Conservation (phyloP, 169 alveolate genomes). For the Cryptosporidium andersoni region DNA sequence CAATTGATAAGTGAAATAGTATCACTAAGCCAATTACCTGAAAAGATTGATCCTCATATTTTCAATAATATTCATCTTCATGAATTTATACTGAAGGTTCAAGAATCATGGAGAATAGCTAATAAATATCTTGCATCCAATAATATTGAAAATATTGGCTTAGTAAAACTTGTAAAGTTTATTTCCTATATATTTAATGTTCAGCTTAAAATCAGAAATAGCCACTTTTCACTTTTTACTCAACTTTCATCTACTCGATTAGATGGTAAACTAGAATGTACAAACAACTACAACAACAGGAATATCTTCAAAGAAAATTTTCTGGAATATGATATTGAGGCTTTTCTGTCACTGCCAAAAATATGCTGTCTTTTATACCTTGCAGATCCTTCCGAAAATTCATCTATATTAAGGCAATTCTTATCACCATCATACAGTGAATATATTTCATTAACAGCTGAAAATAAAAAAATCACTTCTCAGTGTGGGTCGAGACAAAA, state of each 20-base stretch:
- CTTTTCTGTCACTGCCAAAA: conserved; percentile 59
- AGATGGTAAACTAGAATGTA: neutral
- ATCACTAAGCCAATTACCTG: conserved; percentile 35
- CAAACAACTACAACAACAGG: neutral
- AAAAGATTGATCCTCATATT: conserved; percentile 65
- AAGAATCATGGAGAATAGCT: conserved; percentile 58
- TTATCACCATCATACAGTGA: neutral
- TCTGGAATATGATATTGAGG: conserved; percentile 41
- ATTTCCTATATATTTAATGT: conserved; percentile 15
- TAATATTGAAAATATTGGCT: conserved; percentile 11
- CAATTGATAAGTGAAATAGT: conserved; percentile 5
- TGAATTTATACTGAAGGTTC: conserved; percentile 28
- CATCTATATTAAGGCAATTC: conserved; percentile 36
- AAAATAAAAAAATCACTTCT: no score
- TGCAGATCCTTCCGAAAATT: conserved; percentile 15
- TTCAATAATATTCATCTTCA: conserved; percentile 36
- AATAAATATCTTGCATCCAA: conserved; percentile 6
- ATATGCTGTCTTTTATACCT: conserved; percentile 45
- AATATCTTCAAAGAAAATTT: conserved; percentile 45
- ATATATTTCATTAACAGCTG: no score
- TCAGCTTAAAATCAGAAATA: conserved; percentile 15
- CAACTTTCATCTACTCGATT: neutral
- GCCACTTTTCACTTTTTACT: neutral
- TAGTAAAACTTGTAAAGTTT: conserved; percentile 35
- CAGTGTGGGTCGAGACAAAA: no score